Percentiles rank a stretch among this genome's conserved stretches.
phyloP scores from a whole-genome alignment of 2,329 filamentous ascomycete species.

The Talaromyces pinophilus region DNA sequence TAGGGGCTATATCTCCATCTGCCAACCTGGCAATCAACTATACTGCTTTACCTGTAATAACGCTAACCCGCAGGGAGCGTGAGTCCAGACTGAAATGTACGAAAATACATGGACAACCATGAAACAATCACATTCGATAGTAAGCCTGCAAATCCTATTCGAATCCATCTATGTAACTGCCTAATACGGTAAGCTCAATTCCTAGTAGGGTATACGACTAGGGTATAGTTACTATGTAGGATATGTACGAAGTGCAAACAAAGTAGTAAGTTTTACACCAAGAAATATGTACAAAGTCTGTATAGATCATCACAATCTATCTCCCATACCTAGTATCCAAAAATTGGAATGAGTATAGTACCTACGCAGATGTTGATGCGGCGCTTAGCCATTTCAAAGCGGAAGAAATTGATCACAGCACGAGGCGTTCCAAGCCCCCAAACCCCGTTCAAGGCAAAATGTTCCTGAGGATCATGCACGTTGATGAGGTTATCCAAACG shows the following conservation, averaged over 20 bases:
- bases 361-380: background rate
- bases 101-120: background rate
- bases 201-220: background rate
- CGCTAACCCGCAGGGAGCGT: too few relatives aligned
- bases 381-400: background rate
- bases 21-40: too few relatives aligned
- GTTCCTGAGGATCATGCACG: background rate
- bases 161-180: background rate
- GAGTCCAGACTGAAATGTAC: background rate
- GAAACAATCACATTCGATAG: conserved; percentile 3
- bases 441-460: background rate
- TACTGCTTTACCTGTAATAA: too few relatives aligned
- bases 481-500: background rate
- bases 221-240: too few relatives aligned
- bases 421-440: background rate
- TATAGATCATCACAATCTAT: background rate
- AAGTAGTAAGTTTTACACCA: background rate
- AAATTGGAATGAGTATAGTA: background rate
- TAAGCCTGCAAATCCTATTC: background rate
- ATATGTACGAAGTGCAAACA: background rate
- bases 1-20: too few relatives aligned
- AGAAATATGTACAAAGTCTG: background rate
- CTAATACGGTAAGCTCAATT: background rate
- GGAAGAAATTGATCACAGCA: background rate
- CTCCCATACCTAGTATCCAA: background rate